Evolutionary conservation across 768 basidiomycete genomes (phyloP), one percentile per base, ranked within the genome.

Genomic region (Suillus plorans): DNA sequence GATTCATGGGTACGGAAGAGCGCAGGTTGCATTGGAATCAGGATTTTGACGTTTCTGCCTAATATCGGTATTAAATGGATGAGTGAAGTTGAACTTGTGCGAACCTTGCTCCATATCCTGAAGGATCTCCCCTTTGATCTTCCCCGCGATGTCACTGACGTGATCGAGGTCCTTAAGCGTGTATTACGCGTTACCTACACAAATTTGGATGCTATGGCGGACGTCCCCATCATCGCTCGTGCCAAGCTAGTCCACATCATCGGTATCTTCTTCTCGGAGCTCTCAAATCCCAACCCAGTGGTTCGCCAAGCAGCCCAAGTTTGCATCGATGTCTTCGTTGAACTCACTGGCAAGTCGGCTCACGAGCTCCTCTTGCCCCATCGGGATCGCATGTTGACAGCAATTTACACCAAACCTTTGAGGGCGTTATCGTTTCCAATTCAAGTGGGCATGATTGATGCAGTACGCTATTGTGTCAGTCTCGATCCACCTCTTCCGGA

Each of bases 371-470:
- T 99, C 57, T 79, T 85, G 74, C 91, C 86, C 18, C 90, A 95
- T 70, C 89, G 94, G 56, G 94, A 95, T 67, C 88, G 94, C 37
- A 89, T 99, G 79, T 82, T 99, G 45, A 86, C 87, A 20, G 86
- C 90, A 2, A 95, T 99, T 68, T 99, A 91, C 79, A 93, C 92
- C n/a, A 98, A 99, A 73, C 97, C 97, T 14, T 84, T 99, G 22
- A 85, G 97, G 61, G 97, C 97, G 0, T 84, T 99, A 31, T 95
- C 95, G 2, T 96, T 98, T 74, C 84, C 90, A 18, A 94, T 94
- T 71, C 97, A 99, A 75, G 97, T 99, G 64, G 97, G 96, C 37
- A 95, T 98, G 85, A 95, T 99, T 65, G 97, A 99, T 71, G 95
- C 95, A 20, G 88, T 99, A 65, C 91, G 96, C 12, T 99, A 95